Percentiles rank a stretch among this genome's conserved stretches.
Evolutionary conservation across 768 basidiomycete genomes (phyloP).

Genomic region (Pisolithus orientalis): DNA sequence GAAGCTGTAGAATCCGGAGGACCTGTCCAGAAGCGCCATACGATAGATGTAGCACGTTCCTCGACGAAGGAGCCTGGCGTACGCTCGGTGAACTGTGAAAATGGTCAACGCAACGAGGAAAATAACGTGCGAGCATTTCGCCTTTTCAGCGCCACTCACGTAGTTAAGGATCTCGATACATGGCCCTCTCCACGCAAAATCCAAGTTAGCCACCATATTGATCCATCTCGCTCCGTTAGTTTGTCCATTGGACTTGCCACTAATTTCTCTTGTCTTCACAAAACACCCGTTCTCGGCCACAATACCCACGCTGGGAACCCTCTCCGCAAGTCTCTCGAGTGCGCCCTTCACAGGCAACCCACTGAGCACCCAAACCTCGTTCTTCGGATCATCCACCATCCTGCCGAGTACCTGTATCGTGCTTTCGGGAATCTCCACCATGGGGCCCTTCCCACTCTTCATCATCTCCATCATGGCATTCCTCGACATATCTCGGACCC

Average conservation of each 20-base stretch:
- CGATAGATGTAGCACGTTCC: constrained; percentile 73
- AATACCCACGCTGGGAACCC: constrained; percentile 65
- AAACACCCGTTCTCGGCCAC: constrained; percentile 91
- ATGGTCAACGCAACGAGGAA: background rate
- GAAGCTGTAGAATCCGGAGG: constrained; percentile 16
- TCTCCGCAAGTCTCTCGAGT: constrained; percentile 55
- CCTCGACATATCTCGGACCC: constrained; percentile 50
- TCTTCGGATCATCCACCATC: constrained; percentile 57
- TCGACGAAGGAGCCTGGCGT: constrained; percentile 84
- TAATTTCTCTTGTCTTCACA: constrained; percentile 47
- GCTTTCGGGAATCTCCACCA: constrained; percentile 34
- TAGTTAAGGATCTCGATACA: constrained; percentile 83
- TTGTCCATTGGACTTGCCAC: constrained; percentile 8
- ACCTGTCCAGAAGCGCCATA: constrained; percentile 82
- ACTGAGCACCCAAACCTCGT: constrained; percentile 80
- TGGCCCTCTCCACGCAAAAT: constrained; percentile 73
- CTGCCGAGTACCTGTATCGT: constrained; percentile 45
- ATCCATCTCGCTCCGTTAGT: constrained; percentile 45
- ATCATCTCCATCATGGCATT: background rate
- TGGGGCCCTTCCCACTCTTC: constrained; percentile 7
- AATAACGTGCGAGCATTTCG: background rate
- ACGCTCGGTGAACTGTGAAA: constrained; percentile 74
- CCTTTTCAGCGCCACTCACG: constrained; percentile 37
- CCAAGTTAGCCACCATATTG: constrained; percentile 73
- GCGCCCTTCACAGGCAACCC: constrained; percentile 60